phyloP scores from a whole-genome alignment of 129 eudicot genomes.

The Helianthus annuus region HanXRQr2.0-SUNRISE NC_035434.2:16761061-16761560 shows the following conservation, averaged over 20 bases:
- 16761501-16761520: too few relatives aligned
- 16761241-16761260: not conserved
- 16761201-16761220: not conserved
- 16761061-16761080: not conserved
- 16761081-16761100: not conserved
- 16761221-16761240: constrained; percentile 44
- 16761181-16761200: constrained; percentile 4
- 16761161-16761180: not conserved
- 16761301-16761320: not conserved
- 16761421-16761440: too few relatives aligned
- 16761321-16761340: not conserved
- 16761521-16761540: too few relatives aligned
- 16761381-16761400: too few relatives aligned
- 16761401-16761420: too few relatives aligned
- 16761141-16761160: not conserved
- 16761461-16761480: too few relatives aligned
- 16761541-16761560: too few relatives aligned
- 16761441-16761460: too few relatives aligned
- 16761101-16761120: not conserved
- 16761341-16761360: not conserved
- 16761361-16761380: not conserved
- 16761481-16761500: too few relatives aligned
- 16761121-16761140: constrained; percentile 10
- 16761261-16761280: constrained; percentile 1
- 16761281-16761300: constrained; percentile 12